Percentiles rank a stretch among this genome's conserved stretches.
Conservation (phyloP, 108 stramenopile genomes). For the Nitzschia putrida region DNA sequence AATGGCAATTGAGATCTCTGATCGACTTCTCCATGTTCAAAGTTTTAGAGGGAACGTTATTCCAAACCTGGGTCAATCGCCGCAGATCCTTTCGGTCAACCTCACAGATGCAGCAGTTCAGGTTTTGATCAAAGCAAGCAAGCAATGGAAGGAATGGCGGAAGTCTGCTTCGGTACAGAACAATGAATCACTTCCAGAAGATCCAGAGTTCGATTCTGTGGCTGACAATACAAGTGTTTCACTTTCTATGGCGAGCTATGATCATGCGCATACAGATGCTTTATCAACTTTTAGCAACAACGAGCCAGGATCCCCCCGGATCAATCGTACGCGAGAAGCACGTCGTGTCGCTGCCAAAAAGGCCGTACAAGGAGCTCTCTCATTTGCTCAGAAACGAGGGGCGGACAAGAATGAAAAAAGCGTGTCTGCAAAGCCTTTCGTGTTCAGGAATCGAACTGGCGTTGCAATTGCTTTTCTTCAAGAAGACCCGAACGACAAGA, state of each 20-base stretch:
- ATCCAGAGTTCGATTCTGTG: conserved; percentile 1
- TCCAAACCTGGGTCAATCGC: conserved; percentile 1
- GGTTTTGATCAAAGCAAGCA: conserved; percentile 28
- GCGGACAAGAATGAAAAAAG: conserved; percentile 42
- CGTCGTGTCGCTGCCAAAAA: conserved; percentile 25
- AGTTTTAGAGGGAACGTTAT: conserved; percentile 1
- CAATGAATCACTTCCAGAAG: conserved; percentile 1
- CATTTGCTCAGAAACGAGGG: conserved; percentile 56
- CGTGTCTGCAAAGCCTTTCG: conserved; percentile 63
- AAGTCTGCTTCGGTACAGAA: conserved; percentile 15
- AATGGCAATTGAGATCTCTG: conserved; percentile 49
- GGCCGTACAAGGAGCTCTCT: conserved; percentile 57
- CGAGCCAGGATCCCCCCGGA: not conserved
- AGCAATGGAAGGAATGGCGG: conserved; percentile 49
- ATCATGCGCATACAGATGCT: too few species aligned
- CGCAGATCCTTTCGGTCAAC: conserved; percentile 39
- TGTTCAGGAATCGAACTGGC: conserved; percentile 65
- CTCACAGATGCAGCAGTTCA: conserved; percentile 51
- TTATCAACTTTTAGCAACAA: not conserved
- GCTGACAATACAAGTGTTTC: not conserved
- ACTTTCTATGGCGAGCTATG: not conserved
- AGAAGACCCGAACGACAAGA: conserved; percentile 1
- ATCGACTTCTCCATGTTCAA: conserved; percentile 30
- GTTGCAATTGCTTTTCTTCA: conserved; percentile 55
- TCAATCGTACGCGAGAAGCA: not conserved